These are phyloP conservation scores for Boletus reticuloceps DNA, from an alignment of 768 basidiomycete species.

Conservation along the genomic window DNA sequence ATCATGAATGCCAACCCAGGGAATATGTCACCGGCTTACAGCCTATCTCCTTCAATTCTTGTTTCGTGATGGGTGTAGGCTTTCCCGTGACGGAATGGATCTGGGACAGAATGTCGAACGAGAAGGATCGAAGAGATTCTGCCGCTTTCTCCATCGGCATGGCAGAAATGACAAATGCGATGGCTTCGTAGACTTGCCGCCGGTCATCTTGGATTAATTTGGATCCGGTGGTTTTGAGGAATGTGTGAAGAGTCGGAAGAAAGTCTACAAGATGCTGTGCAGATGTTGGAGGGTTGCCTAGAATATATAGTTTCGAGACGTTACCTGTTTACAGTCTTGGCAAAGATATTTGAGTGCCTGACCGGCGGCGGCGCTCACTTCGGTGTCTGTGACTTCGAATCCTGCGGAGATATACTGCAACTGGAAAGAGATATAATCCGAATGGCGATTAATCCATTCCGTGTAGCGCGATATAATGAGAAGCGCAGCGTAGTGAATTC, in stretches of 20 bases:
- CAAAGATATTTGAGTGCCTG: constrained; percentile 96
- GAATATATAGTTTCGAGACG: constrained; percentile 3
- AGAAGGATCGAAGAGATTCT: constrained; percentile 81
- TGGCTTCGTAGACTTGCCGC: constrained; percentile 92
- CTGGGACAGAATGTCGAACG: constrained; percentile 76
- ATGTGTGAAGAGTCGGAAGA: constrained; percentile 87
- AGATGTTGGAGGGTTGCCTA: constrained; percentile 1
- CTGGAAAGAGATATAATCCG: constrained; percentile 80
- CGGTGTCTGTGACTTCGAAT: constrained; percentile 75
- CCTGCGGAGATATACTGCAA: constrained; percentile 91
- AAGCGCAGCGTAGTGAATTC: constrained; percentile 91
- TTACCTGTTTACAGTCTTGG: constrained; percentile 89
- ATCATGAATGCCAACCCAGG: constrained; percentile 5
- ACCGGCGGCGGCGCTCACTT: constrained; percentile 91
- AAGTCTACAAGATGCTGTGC: constrained; percentile 85
- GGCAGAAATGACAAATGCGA: constrained; percentile 90
- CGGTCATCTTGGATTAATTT: constrained; percentile 85
- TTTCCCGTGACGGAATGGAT: constrained; percentile 65
- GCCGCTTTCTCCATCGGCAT: constrained; percentile 92
- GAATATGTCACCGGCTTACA: constrained; percentile 46
- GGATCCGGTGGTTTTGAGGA: constrained; percentile 74
- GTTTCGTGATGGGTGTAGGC: constrained; percentile 55
- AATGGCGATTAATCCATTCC: constrained; percentile 92
- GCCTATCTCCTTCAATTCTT: constrained; percentile 64
- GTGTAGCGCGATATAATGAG: constrained; percentile 95